A percentile compares a stretch with the other conserved stretches of the same genome.
Conservation (phyloP, 805 yeast genomes). For the Lipomyces mesembrius region DNA sequence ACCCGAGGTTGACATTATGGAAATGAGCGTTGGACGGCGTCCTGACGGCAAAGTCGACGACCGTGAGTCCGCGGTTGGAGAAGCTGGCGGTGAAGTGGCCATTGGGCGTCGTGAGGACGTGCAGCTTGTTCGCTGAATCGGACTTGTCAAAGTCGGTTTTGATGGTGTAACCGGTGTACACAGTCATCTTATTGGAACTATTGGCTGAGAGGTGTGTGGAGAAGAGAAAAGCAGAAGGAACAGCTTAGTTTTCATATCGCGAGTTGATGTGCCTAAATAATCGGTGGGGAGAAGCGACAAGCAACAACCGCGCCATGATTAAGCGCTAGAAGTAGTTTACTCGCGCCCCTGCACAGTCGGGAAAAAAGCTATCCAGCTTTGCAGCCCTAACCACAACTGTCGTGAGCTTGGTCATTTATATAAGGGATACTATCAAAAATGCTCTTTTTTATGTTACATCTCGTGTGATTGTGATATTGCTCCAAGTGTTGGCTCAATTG, state of each 20-base stretch:
- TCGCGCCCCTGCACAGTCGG: background rate
- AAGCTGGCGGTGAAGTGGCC: slow-evolving; percentile 27
- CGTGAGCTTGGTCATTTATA: no score
- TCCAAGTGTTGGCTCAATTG: no score
- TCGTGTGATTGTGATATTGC: no score
- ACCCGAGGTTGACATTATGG: slow-evolving; percentile 24
- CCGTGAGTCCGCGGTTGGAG: slow-evolving; percentile 29
- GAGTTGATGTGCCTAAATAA: background rate
- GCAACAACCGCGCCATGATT: background rate
- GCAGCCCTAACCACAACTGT: no score
- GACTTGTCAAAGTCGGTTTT: slow-evolving; percentile 33
- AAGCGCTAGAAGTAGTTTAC: background rate
- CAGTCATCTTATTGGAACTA: background rate
- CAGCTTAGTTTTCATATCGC: background rate
- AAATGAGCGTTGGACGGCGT: slow-evolving; percentile 14
- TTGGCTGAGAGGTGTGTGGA: background rate
- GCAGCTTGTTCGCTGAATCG: slow-evolving; percentile 25
- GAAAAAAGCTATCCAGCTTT: background rate
- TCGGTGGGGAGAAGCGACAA: background rate
- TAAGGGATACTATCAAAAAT: no score
- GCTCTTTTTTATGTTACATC: no score
- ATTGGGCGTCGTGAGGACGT: slow-evolving; percentile 25
- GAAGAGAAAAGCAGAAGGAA: background rate
- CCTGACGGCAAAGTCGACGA: slow-evolving; percentile 23
- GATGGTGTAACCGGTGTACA: slow-evolving; percentile 10